Evolutionary conservation across 345 rosid species (phyloP).

Genomic region (Euphorbia pulcherrima): DNA sequence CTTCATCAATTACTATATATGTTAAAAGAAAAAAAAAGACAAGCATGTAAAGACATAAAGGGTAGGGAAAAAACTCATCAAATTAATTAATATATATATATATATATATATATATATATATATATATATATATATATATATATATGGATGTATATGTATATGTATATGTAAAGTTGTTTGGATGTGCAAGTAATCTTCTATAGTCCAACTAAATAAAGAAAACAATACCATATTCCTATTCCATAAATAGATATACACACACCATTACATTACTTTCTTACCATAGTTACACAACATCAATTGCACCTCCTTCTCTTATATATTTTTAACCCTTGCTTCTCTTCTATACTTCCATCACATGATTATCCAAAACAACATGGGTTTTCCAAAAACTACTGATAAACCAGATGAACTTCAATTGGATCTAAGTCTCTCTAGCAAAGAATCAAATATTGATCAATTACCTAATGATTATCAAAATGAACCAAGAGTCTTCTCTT

Average conservation of each 20-base stretch:
- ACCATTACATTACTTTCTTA: slow-evolving; percentile 8
- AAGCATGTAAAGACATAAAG: slow-evolving; percentile 27
- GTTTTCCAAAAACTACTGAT: slow-evolving; percentile 37
- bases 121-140: too few species aligned
- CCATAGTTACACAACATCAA: slow-evolving; percentile 14
- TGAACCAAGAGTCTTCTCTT: slow-evolving; percentile 33
- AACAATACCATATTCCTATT: slow-evolving; percentile 13
- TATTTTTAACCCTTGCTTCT: slow-evolving; percentile 14
- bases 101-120: too few species aligned
- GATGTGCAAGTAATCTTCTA: neutral
- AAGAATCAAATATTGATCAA: slow-evolving; percentile 25
- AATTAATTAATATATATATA: too few species aligned
- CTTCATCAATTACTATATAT: too few species aligned
- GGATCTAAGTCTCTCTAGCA: slow-evolving; percentile 57
- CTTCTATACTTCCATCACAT: neutral
- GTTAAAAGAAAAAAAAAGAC: slow-evolving; percentile 15
- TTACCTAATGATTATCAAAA: slow-evolving; percentile 34
- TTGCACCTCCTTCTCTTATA: slow-evolving; percentile 22
- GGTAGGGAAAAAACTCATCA: slow-evolving; percentile 12
- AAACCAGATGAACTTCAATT: slow-evolving; percentile 25
- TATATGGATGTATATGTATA: too few species aligned
- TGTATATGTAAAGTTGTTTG: neutral
- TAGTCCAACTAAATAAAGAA: slow-evolving; percentile 26
- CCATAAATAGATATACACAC: slow-evolving; percentile 9
- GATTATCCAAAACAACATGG: slow-evolving; percentile 23